Percentiles rank a stretch among this genome's conserved stretches.
phyloP scores from a whole-genome alignment of 2,329 filamentous ascomycete genomes.

The Chlorencoelia australis region DNA sequence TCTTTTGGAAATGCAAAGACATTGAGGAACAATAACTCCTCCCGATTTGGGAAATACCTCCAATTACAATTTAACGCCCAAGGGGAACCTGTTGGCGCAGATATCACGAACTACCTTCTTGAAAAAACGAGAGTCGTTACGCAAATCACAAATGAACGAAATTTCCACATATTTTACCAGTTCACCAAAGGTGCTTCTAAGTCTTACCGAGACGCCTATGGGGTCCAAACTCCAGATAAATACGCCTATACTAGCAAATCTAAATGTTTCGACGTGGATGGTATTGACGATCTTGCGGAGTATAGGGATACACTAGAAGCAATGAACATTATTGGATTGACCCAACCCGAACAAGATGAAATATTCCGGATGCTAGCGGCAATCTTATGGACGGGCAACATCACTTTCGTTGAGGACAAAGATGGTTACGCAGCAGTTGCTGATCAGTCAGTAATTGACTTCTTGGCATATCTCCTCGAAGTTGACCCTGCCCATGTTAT shows the following conservation, averaged over 20 bases:
- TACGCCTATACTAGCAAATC: conserved; percentile 91
- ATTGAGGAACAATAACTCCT: conserved; percentile 96
- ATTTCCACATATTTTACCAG: conserved; percentile 99
- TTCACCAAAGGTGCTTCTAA: conserved; percentile 92
- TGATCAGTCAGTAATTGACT: conserved; percentile 88
- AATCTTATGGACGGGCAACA: conserved; percentile 89
- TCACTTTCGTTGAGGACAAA: conserved; percentile 84
- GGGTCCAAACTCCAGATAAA: conserved; percentile 81
- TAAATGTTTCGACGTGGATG: conserved; percentile 88
- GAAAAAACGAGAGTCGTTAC: conserved; percentile 94
- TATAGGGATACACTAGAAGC: conserved; percentile 85
- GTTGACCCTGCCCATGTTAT: conserved; percentile 72
- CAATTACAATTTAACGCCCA: conserved; percentile 91
- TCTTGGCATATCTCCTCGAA: conserved; percentile 87
- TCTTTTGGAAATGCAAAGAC: conserved; percentile 99
- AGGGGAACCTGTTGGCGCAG: conserved; percentile 88
- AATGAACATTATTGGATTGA: conserved; percentile 88
- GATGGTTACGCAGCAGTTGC: conserved; percentile 76
- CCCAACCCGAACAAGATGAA: conserved; percentile 81
- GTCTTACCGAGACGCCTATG: conserved; percentile 77
- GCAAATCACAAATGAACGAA: conserved; percentile 90
- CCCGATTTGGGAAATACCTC: conserved; percentile 94
- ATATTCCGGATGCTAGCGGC: conserved; percentile 93
- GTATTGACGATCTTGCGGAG: conserved; percentile 85
- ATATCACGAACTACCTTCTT: conserved; percentile 95